Percentiles rank a stretch among this genome's conserved stretches.
Evolutionary conservation across 345 rosid genomes (phyloP).

Genomic region (Hibiscus mutabilis): DNA sequence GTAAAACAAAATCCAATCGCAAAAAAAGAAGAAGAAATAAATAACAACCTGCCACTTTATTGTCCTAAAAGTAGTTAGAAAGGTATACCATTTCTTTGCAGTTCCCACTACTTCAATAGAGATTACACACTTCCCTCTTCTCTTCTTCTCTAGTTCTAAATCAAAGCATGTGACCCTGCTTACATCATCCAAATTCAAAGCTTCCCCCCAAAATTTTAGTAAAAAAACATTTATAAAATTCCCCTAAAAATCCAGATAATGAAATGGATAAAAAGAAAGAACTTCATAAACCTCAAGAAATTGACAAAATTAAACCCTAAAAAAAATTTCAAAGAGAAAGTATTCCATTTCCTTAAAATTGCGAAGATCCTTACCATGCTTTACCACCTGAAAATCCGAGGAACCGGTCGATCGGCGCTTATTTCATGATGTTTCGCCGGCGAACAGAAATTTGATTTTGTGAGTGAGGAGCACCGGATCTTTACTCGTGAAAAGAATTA

Average conservation of each 20-base stretch:
- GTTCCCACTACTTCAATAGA: neutral
- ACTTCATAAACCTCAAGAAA: neutral
- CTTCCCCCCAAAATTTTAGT: neutral
- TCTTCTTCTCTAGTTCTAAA: neutral
- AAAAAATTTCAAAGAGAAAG: neutral
- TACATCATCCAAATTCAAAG: neutral
- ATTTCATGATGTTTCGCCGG: neutral
- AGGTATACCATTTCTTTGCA: neutral
- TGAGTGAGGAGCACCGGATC: constrained; percentile 8
- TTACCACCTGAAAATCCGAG: neutral
- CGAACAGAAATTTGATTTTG: neutral
- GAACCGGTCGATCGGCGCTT: neutral
- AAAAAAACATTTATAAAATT: neutral
- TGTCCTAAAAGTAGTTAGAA: neutral
- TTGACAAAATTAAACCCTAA: neutral
- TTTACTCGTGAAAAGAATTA: constrained; percentile 5
- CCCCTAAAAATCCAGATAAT: neutral
- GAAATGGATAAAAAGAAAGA: neutral
- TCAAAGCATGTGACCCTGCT: neutral
- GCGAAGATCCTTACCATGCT: neutral
- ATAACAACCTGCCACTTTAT: neutral
- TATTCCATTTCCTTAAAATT: neutral
- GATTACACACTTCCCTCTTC: neutral
- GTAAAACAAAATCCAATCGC: neutral
- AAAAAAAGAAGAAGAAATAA: neutral